These are phyloP conservation scores for Helotiales sp. DNA, from an alignment of 2,329 filamentous ascomycete species.

Conservation along the genomic window DNA sequence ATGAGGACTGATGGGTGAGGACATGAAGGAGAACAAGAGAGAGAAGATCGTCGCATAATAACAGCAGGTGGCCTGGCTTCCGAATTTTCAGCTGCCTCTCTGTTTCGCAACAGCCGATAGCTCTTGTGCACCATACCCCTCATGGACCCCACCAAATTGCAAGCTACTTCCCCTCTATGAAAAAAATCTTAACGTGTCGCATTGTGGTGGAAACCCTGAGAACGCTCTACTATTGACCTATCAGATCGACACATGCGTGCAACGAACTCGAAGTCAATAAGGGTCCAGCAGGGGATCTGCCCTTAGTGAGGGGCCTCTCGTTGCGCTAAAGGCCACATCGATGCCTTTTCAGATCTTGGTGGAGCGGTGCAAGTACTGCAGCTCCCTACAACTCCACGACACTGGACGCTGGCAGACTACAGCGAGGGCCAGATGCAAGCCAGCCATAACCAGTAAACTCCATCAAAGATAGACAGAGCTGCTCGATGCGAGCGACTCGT, in stretches of 20 bases:
- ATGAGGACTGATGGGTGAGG: conserved; percentile 9
- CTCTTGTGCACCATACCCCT: not conserved
- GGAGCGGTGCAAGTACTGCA: not conserved
- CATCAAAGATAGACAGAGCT: not conserved
- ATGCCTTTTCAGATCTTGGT: not conserved
- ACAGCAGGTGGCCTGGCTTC: not conserved
- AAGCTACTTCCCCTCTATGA: conserved; percentile 20
- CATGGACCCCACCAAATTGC: conserved; percentile 10
- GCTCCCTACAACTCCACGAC: no score
- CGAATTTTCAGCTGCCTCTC: not conserved
- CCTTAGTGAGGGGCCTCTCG: not conserved
- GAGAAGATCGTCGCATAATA: conserved; percentile 16
- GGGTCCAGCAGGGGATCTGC: conserved; percentile 11
- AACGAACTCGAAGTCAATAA: not conserved
- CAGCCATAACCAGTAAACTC: not conserved
- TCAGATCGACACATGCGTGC: conserved; percentile 18
- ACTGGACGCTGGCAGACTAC: no score
- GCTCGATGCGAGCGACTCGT: not conserved
- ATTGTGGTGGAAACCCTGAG: not conserved
- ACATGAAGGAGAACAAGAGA: conserved; percentile 10
- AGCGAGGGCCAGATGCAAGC: not conserved
- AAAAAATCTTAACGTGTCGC: conserved; percentile 7
- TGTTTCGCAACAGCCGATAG: not conserved
- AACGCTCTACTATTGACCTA: conserved; percentile 14
- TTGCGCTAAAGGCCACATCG: conserved; percentile 6